Base-by-base conservation (phyloP, 805 yeast genomes). In the Metschnikowia orientalis region DNA sequence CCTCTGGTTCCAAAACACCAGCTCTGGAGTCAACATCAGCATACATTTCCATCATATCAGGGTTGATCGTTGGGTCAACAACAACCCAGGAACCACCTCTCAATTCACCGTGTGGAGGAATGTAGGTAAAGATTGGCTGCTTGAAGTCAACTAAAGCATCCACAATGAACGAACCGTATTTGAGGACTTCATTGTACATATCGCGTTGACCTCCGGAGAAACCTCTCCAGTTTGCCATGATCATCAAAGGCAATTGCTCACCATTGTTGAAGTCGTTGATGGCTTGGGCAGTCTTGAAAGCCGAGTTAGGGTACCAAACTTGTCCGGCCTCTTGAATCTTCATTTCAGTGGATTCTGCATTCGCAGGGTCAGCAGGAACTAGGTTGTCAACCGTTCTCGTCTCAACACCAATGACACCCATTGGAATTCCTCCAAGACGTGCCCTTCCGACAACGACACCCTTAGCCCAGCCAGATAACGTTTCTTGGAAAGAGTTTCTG, bases 11-110 rank as follows among this genome's bases (percentile, higher is more conserved):
- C 57, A 94, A 72, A 39, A 92, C 96, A 79, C 98, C 97, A 24
- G 88, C 98, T 60, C 99, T 78, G 8, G 97, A 75, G 34, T 92
- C 92, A 31, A 77, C 81, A 61, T 94, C 98, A 14, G 97, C 97
- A 53, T 90, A 92, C 97, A 92, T 90, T 69, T 92, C 99, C 96
- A 92, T 94, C 85, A 86, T 86, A 43, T 89, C 97, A 28, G 83
- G 63, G 63, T 94, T 92, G 68, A 92, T 92, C 31, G 97, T 86
- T 45, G 98, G 97, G 64, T 92, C 99, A 57, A 92, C 96, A 48
- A 92, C 99, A 36, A 94, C 99, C 99, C 99, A 92, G 16, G 98
- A 90, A 60, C 99, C 99, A 71, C 99, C 99, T 76, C 99, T 84
- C 49, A 92, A 75, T 66, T 92, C 99, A 61, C 97, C 98, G 47